These are phyloP conservation scores for Phoma sp. DNA, from an alignment of 2,329 filamentous ascomycete species.

Conservation along the genomic window DNA sequence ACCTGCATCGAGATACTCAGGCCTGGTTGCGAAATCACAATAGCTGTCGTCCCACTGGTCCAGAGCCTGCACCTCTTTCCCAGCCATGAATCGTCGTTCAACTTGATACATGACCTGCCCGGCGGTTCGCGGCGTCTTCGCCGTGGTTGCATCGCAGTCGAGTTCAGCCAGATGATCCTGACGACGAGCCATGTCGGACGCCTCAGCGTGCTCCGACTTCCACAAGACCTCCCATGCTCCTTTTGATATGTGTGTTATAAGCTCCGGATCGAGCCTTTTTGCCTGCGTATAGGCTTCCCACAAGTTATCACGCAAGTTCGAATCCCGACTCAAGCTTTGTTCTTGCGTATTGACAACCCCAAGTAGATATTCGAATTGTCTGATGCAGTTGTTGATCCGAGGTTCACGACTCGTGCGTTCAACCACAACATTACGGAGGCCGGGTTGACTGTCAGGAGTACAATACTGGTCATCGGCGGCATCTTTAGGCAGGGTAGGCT, in stretches of 20 bases:
- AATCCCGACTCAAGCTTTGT: neutral
- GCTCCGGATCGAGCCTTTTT: conserved; percentile 22
- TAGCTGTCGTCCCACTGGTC: conserved; percentile 39
- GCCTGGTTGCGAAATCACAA: conserved; percentile 29
- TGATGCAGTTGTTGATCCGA: neutral
- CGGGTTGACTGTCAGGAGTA: neutral
- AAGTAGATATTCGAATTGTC: conserved; percentile 25
- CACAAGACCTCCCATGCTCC: conserved; percentile 46
- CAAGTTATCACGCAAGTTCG: conserved; percentile 18
- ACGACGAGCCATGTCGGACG: conserved; percentile 21
- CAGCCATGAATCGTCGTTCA: conserved; percentile 36
- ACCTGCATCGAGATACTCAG: conserved; percentile 65
- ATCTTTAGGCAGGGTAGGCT: conserved; percentile 1
- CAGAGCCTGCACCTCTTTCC: conserved; percentile 37
- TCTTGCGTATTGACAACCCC: conserved; percentile 13
- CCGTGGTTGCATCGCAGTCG: conserved; percentile 35
- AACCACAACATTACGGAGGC: neutral
- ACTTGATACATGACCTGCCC: conserved; percentile 32
- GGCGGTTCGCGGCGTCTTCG: conserved; percentile 23
- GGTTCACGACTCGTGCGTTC: neutral
- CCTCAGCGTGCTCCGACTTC: conserved; percentile 29
- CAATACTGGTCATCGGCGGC: neutral
- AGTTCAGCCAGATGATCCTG: conserved; percentile 31
- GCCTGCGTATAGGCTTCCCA: conserved; percentile 43
- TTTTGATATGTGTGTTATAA: conserved; percentile 29